Base-by-base conservation (phyloP, 2,329 filamentous ascomycete species). In the Dactylellina leptospora region DNA sequence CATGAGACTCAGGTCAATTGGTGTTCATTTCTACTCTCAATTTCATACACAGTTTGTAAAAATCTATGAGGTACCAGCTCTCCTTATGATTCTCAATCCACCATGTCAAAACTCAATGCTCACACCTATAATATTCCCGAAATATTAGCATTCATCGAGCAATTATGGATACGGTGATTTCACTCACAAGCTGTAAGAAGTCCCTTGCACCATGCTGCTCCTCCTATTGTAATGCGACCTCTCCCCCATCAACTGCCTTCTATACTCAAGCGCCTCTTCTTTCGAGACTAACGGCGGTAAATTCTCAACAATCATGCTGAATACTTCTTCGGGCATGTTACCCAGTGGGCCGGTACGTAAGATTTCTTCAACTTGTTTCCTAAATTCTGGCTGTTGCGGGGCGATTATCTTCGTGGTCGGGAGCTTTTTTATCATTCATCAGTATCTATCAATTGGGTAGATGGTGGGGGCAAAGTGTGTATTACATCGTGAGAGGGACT, bases 211-310 rank as follows among this genome's bases (percentile, higher is more conserved):
- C 69, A 61, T 73, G 9, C 28, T 53, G 22, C 48, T 58, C n/a
- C 30, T 51, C 20, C 54, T 42, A 38, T 38, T 69, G 55, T 75
- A 78, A 1, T 2, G 27, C 9, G 69, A 77, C 18, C 81, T 76
- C 75, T 83, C 81, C 3, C 78, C 76, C 81, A 82, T 83, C 33
- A 83, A 62, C 73, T 78, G 55, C 8, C 79, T 45, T 59, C 81
- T 74, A 40, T 80, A 76, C 28, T 76, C 66, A 59, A 79, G 78
- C 0, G 82, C 81, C 62, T 81, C 79, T 8, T 82, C 77, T 69
- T 78, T 74, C 0, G 75, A 75, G 36, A 82, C 79, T 0, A 69
- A 74, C 8, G 76, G 58, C 70, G 28, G 58, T 20, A 33, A 55
- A 33, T 54, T 74, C 48, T 33, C 75, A 36, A 55, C 74, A 60